Evolutionary conservation across 352 stramenopile species (phyloP), one percentile per base, ranked within the genome.

Genomic region (Globisporangium uncinulatum): DNA sequence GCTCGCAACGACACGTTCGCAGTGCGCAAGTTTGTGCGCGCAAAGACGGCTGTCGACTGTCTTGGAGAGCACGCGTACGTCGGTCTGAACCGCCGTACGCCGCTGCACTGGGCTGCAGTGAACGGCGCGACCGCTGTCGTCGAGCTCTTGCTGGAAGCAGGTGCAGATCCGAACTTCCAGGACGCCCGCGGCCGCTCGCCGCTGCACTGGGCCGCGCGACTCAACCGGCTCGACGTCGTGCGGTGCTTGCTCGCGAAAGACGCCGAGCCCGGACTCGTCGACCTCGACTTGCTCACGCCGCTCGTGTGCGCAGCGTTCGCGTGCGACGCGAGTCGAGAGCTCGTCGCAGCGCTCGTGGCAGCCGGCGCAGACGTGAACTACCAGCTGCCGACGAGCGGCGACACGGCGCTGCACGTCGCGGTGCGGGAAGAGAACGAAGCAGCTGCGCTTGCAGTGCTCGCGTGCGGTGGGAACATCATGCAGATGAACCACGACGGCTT

Each of bases 31-130:
- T 89, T 78, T 44, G 70, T 94, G 15, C 77, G 77, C 7, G 75
- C 74, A 15, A 69, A 73, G 43, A 76, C 73, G 0, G 69, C 83
- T 51, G 60, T 87, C 13, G 67, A 94, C 67, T 89, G 77, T 31
- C 61, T 94, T 2, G 83, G 83, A 15, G 83, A 94, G 66, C 73
- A 92, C 53, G 83, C 79, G n/a, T 94, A 92, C 51, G 57, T 82
- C 37, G 84, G 84, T 2, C 65, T 94, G 36, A 91, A 94, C 48
- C 73, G 80, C 31, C 80, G 84, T 31, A 92, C 84, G 0, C 84
- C 84, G 10, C 57, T 94, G 51, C 82, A 92, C 58, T 94, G 84
- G 84, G 84, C 82, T 0, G 76, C 79, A 0, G 67, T 94, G n/a
- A 88, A 70, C 50, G 83, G 83, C 2, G 67, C 82, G 0, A 29